Evolutionary conservation across 2,329 filamentous ascomycete genomes (phyloP), one percentile per base, ranked within the genome.

Genomic region (Alternaria panax): DNA sequence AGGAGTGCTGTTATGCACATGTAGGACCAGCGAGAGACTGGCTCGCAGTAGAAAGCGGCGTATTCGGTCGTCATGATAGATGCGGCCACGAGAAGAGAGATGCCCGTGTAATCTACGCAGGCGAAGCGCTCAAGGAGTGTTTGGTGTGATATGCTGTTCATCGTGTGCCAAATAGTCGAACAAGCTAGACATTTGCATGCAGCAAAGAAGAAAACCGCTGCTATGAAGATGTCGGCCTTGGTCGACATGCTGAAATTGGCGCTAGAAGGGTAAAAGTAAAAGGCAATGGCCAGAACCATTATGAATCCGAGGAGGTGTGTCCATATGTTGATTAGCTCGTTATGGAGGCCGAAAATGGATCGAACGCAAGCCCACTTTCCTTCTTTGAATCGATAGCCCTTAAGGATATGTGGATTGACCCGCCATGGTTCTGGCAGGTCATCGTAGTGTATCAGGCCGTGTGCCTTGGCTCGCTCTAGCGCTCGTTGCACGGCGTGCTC

Each of bases 51-150:
- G 79, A 99, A 99, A 24, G 94, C 95, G 0, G 95, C 97, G 81
- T 98, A 99, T 78, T 99, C 95, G 34, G 93, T 97, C 2, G 95
- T 97, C 86, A 98, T 92, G 81, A 99, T 99, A 57, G 92, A 96
- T 9, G 95, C 93, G 2, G 95, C 92, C 52, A 99, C 95, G 25
- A 99, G 86, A 51, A 99, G 84, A 1, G 93, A 97, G 68, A 99
- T 99, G 55, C 95, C 95, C 0, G 95, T 98, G 80, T 99, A 99
- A 79, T 99, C 95, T 59, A 99, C 93, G 77, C 95, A 99, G 18
- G 95, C 95, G 73, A 99, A 98, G 62, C 93, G 90, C 76, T 96
- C 95, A 80, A 99, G 90, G 41, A 96, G 87, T 20, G 88, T 87
- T 72, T 96, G 89, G 68, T 96, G 92, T 18, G 94, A 93, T 54